Percentiles rank a stretch among this genome's conserved stretches.
Evolutionary conservation across 2,329 filamentous ascomycete species (phyloP).

Genomic region (Botrytis aclada): DNA sequence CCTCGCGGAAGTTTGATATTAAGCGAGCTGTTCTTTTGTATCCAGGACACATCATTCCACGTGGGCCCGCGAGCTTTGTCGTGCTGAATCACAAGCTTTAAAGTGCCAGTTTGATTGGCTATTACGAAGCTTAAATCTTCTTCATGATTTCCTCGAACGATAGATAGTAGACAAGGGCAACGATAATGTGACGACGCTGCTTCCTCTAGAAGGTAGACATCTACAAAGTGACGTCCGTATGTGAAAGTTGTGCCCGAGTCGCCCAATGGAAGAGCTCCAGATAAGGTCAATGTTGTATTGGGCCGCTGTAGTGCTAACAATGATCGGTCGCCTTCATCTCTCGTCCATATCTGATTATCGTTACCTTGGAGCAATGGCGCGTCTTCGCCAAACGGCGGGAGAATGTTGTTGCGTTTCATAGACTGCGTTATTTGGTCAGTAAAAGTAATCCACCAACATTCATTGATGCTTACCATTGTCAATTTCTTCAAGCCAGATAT

Average conservation of each 20-base stretch:
- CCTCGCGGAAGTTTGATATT: conserved; percentile 71
- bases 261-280: conserved; percentile 71
- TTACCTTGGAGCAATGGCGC: conserved; percentile 71
- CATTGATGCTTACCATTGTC: conserved; percentile 45
- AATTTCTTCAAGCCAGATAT: conserved; percentile 68
- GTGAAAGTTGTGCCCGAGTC: conserved; percentile 72
- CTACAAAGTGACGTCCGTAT: conserved; percentile 74
- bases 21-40: conserved; percentile 61
- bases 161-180: conserved; percentile 72
- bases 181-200: conserved; percentile 65
- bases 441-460: background rate
- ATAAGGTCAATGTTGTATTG: conserved; percentile 42
- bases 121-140: conserved; percentile 70
- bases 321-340: conserved; percentile 49
- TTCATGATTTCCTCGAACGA: conserved; percentile 67
- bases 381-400: conserved; percentile 63
- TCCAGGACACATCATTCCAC: conserved; percentile 84
- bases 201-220: conserved; percentile 70
- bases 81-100: conserved; percentile 71
- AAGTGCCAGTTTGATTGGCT: conserved; percentile 73
- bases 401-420: conserved; percentile 78
- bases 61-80: conserved; percentile 65
- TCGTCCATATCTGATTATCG: conserved; percentile 77
- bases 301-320: conserved; percentile 32
- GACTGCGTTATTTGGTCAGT: conserved; percentile 44